Evolutionary conservation across 129 eudicot species (phyloP), one percentile per base, ranked within the genome.

Genomic region (Apium graveolens): DNA sequence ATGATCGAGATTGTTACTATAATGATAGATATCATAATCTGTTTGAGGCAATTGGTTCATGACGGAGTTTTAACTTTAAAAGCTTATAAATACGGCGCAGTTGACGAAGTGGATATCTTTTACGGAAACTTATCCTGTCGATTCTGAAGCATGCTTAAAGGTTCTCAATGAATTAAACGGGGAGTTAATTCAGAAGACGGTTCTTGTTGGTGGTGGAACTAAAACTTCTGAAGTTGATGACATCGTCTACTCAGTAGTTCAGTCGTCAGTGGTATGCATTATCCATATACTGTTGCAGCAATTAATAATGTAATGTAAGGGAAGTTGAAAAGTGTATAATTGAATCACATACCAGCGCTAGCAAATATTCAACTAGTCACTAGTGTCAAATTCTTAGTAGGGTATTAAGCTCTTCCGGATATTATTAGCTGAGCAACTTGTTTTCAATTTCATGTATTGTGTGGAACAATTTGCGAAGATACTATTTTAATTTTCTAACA

Each of bases 181-280:
- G 45, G 85, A 85, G 70, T 86, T 95, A 83, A 46, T 32, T 49
- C 81, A 66, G 38, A 80, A 90, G 68, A 78, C 97, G 53, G 97
- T 91, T 86, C 78, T 95, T 21, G 46, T 81, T 80, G 98, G 97
- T 70, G 81, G 85, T 76, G 98, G 98, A 24, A 78, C 66, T 32
- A 78, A 65, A 57, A 82, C 83, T 55, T 86, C 94, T 65, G 90
- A 80, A 46, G 97, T 89, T 75, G 98, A 95, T 82, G 42, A 84
- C 66, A 78, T 90, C 78, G 92, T 91, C 70, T 95, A 84, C 65
- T 65, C 97, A 1, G 86, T 86, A 3, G 79, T 91, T 62, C 93
- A 95, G 86, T 85, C 96, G 27, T 76, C 66, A 26, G 91, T 91
- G 97, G 98, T 95, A 95, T 78, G 89, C 69, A 53, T 66, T 32